Evolutionary conservation across 768 basidiomycete genomes (phyloP).

Genomic region (Leccinum subgranulosum): DNA sequence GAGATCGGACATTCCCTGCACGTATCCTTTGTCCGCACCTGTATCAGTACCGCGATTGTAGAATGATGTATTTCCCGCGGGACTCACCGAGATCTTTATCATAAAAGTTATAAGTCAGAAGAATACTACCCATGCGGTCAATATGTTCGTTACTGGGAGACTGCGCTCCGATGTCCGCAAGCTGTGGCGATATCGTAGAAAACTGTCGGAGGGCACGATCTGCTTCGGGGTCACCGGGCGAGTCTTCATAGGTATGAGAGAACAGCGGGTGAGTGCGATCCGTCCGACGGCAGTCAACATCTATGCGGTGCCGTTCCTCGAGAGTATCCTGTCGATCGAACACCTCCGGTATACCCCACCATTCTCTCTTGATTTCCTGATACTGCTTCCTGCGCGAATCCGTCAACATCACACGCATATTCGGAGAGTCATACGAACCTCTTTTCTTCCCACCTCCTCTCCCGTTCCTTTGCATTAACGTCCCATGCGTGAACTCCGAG

Average conservation of each 20-base stretch:
- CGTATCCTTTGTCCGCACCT: conserved; percentile 63
- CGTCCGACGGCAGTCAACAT: conserved; percentile 96
- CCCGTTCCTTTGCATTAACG: conserved; percentile 57
- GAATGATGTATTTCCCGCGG: not conserved
- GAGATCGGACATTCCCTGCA: conserved; percentile 98
- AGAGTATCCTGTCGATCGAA: conserved; percentile 76
- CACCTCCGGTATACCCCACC: conserved; percentile 81
- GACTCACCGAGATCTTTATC: conserved; percentile 81
- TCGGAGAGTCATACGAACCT: conserved; percentile 38
- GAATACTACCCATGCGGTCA: conserved; percentile 77
- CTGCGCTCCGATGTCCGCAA: conserved; percentile 77
- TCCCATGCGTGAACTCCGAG: conserved; percentile 86
- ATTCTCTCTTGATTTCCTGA: conserved; percentile 66
- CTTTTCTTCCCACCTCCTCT: conserved; percentile 59
- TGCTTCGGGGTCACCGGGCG: conserved; percentile 50
- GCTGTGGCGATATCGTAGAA: conserved; percentile 73
- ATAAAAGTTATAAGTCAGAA: conserved; percentile 89
- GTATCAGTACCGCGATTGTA: conserved; percentile 12
- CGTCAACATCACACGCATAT: conserved; percentile 7
- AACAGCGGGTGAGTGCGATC: conserved; percentile 94
- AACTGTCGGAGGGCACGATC: conserved; percentile 46
- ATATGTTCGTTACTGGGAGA: conserved; percentile 90
- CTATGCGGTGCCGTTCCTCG: conserved; percentile 92
- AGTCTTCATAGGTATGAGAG: conserved; percentile 41
- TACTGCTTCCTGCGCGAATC: conserved; percentile 57